A percentile compares a stretch with the other conserved stretches of the same genome.
These are phyloP conservation scores for Alternaria rosae DNA, from an alignment of 2,329 filamentous ascomycete species.

Conservation along the genomic window DNA sequence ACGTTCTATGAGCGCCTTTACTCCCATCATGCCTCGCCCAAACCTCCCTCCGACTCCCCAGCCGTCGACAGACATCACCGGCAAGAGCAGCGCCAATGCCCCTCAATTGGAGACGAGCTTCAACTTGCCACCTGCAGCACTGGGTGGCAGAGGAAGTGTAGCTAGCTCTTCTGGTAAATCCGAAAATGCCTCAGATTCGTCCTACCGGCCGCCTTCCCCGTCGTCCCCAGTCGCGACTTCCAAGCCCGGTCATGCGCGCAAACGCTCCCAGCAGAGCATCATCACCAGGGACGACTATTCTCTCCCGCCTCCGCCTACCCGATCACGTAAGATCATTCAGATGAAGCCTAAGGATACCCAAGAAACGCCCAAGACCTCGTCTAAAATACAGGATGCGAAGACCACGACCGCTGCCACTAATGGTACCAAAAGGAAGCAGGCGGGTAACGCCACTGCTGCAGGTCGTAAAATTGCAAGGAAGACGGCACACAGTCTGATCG, in stretches of 20 bases:
- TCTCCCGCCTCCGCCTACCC: conserved; percentile 88
- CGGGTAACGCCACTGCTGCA: conserved; percentile 73
- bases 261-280: conserved; percentile 44
- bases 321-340: conserved; percentile 95
- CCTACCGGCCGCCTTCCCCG: conserved; percentile 58
- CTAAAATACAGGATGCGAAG: conserved; percentile 31
- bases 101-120: conserved; percentile 72
- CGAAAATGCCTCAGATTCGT: conserved; percentile 60
- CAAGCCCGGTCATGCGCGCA: conserved; percentile 42
- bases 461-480: conserved; percentile 95
- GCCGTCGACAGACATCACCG: conserved; percentile 80
- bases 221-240: conserved; percentile 43
- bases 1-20: conserved; percentile 25
- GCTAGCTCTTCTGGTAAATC: conserved; percentile 56
- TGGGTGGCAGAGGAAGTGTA: conserved; percentile 58
- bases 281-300: conserved; percentile 72
- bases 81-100: conserved; percentile 70
- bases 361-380: conserved; percentile 31
- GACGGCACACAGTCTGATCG: conserved; percentile 94
- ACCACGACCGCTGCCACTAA: conserved; percentile 30
- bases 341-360: conserved; percentile 74
- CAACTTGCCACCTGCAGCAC: conserved; percentile 78
- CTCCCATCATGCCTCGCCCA: conserved; percentile 67
- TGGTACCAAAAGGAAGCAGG: conserved; percentile 76
- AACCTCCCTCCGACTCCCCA: conserved; percentile 77